Evolutionary conservation across 2,329 filamentous ascomycete species (phyloP), one percentile per base, ranked within the genome.

Genomic region (Fusarium proliferatum): DNA sequence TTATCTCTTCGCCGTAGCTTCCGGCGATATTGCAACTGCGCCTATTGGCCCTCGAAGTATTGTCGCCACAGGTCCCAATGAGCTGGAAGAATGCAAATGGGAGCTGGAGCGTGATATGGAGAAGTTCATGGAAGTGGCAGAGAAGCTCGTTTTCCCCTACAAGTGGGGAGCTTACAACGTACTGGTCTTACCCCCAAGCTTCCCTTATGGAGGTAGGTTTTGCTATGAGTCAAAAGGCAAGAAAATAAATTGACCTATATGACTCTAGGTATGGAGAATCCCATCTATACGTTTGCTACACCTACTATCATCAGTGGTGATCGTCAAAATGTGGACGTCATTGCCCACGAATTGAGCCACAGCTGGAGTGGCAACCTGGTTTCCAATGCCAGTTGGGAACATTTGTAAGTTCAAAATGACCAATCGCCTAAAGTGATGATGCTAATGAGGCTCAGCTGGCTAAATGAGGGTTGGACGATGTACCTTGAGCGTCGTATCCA

Each of bases 101-200:
- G 96, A 99, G 84, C 89, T 99, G 26, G 94, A 97, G 83, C 88
- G 88, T 33, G 95, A 97, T 79, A 97, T 96, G 77, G 95, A 98
- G 82, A 95, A 92, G 77, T 98, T 97, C 81, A 93, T 99, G 81
- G 89, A 95, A 73, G 91, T 93, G 21, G 94, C 95, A 3, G 96
- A 98, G 84, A 89, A 89, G 79, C 83, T 91, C 48, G 90, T 97
- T 52, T 97, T 94, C 76, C 93, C 94, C 2, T 98, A 99, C 82
- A 90, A 90, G 66, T 99, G 96, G 96, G 95, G 94, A 21, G 92
- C 95, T 76, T 98, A 98, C 86, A 98, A 98, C 76, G 94, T 97
- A 15, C 86, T 98, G 28, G 92, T 98, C 8, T 86, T 98, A 38
- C 96, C 96, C 8, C 93, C 94, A 2, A 96, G 93, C 76, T 98